Base-by-base conservation (phyloP, 495 filamentous ascomycete species). In the Tuber microsphaerosporum region DNA sequence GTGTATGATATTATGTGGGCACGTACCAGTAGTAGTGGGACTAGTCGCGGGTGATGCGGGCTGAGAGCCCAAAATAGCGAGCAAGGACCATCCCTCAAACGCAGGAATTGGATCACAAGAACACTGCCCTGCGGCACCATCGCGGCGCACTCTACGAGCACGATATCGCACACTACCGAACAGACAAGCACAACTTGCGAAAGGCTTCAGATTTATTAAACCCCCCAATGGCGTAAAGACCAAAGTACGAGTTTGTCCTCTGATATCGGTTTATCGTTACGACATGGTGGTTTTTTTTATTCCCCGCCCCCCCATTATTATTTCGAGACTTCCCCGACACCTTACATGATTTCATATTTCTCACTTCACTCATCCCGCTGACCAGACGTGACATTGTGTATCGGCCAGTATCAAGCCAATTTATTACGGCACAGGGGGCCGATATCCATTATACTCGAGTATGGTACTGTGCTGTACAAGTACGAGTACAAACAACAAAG, bases 111-210 rank as follows among this genome's bases (percentile, higher is more conserved):
- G 56, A 75, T 79, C 77, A 79, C 73, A 74, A 75, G 77, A 74
- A 72, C 77, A 79, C 77, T 79, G 77, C 77, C 76, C 76, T 79
- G 77, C 76, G 73, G 77, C 73, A 78, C 72, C 56, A 31, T 26
- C 72, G 72, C 76, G 73, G 76, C 77, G 73, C 42, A 71, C 74
- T 69, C 70, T 75, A 69, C 37, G 69, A 75, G 76, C 41, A 70
- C 26, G 56, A n/a, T 65, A 31, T 31, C 12, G n/a, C 26, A 56
- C 51, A 56, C 51, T 56, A 65, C 26, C 56, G n/a, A 31, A 31
- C 56, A 14, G 10, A 16, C 26, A 26, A 65, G 56, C 3, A 65
- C 51, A 17, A 17, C 56, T 65, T 31, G 10, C 12, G n/a, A 65
- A 65, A 31, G n/a, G n/a, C 56, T 65, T 65, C 56, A 31, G n/a